These are phyloP conservation scores for Synchytrium microbalum DNA, from an alignment of 371 early-diverging fungal genomes.

Conservation along the genomic window DNA sequence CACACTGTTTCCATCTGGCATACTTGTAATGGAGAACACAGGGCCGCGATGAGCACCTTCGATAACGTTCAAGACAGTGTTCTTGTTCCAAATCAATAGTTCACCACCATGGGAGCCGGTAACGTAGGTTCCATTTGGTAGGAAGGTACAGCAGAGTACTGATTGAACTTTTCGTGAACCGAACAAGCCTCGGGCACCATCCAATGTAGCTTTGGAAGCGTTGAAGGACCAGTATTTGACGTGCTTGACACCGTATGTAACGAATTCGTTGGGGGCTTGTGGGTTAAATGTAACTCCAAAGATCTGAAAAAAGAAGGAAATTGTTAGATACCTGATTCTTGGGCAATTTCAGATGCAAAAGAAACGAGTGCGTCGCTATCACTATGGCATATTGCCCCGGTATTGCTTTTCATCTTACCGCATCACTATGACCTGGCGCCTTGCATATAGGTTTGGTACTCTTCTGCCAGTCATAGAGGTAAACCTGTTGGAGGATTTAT, in stretches of 20 bases:
- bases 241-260: constrained; percentile 23
- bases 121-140: constrained; percentile 14
- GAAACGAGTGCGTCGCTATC: neutral
- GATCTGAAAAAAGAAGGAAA: constrained; percentile 14
- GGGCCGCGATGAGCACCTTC: constrained; percentile 12
- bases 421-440: constrained; percentile 16
- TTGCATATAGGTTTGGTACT: constrained; percentile 15
- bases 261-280: constrained; percentile 12
- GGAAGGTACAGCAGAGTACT: constrained; percentile 17
- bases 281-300: constrained; percentile 22
- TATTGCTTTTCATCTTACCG: constrained; percentile 8
- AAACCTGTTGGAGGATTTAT: neutral
- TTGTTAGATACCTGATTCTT: no score
- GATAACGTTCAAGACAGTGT: constrained; percentile 12
- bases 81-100: constrained; percentile 18
- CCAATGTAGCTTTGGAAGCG: constrained; percentile 2
- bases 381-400: neutral
- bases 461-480: constrained; percentile 24
- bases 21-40: neutral
- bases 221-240: constrained; percentile 18
- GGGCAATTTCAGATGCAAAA: no score
- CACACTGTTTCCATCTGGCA: constrained; percentile 8
- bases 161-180: constrained; percentile 12
- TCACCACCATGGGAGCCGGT: constrained; percentile 19
- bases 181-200: constrained; percentile 14